phyloP scores from a whole-genome alignment of 495 filamentous ascomycete genomes.

The Aspergillus egyptiacus region DNA sequence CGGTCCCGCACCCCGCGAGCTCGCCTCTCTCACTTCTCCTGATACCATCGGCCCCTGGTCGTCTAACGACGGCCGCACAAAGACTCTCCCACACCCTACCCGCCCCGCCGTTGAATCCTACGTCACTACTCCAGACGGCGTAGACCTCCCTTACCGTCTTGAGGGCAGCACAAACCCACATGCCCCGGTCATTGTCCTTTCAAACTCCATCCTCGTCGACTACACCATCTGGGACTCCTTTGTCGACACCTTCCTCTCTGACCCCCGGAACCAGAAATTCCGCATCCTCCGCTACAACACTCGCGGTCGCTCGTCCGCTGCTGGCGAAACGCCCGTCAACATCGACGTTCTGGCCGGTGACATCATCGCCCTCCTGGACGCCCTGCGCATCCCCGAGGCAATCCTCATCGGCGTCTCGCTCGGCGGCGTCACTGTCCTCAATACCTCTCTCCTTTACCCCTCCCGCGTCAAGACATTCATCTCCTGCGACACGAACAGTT shows the following conservation, averaged over 20 bases:
- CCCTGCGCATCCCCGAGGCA: slow-evolving; percentile 54
- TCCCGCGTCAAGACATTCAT: slow-evolving; percentile 53
- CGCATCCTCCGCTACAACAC: slow-evolving; percentile 66
- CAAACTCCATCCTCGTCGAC: slow-evolving; percentile 68
- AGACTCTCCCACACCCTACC: slow-evolving; percentile 46
- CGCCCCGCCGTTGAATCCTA: slow-evolving; percentile 56
- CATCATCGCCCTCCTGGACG: slow-evolving; percentile 51
- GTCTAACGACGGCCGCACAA: slow-evolving; percentile 50
- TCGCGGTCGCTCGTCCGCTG: slow-evolving; percentile 50
- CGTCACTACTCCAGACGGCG: slow-evolving; percentile 61
- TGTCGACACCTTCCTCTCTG: slow-evolving; percentile 53
- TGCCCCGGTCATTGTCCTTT: slow-evolving; percentile 64
- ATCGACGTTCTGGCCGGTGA: slow-evolving; percentile 64
- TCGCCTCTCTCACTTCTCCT: slow-evolving; percentile 39
- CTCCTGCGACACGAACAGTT: slow-evolving; percentile 71
- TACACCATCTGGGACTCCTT: slow-evolving; percentile 74
- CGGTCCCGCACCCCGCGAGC: slow-evolving; percentile 63
- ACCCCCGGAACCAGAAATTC: slow-evolving; percentile 52
- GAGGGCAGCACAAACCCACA: slow-evolving; percentile 60
- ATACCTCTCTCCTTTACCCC: slow-evolving; percentile 62
- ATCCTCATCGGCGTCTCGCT: slow-evolving; percentile 69
- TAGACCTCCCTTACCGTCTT: slow-evolving; percentile 63
- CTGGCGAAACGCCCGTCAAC: slow-evolving; percentile 44
- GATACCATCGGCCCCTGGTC: slow-evolving; percentile 37
- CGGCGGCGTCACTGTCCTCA: slow-evolving; percentile 69